phyloP scores from a whole-genome alignment of 2,329 filamentous ascomycete genomes.

The Penicillium brevicompactum region DNA sequence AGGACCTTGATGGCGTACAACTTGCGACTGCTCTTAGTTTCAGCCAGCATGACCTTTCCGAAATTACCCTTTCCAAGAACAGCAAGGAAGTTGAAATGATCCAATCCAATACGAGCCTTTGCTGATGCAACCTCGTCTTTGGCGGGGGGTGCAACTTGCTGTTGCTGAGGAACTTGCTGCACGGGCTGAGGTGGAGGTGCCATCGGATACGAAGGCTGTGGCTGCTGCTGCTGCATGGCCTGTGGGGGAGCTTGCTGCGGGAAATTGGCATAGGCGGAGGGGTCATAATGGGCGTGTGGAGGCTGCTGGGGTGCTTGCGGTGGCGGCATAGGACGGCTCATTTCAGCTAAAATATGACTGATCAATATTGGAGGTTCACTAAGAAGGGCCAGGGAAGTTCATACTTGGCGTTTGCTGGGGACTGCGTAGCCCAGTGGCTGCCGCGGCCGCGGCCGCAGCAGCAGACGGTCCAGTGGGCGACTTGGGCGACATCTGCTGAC shows the following conservation, averaged over 20 bases:
- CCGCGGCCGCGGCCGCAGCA: constrained; percentile 53
- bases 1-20: constrained; percentile 98
- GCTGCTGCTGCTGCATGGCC: constrained; percentile 27
- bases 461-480: constrained; percentile 51
- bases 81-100: constrained; percentile 98
- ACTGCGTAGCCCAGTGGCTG: constrained; percentile 49
- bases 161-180: constrained; percentile 26
- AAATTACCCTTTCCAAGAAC: constrained; percentile 99
- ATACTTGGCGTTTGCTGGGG: constrained; percentile 46
- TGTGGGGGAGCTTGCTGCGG: constrained; percentile 33
- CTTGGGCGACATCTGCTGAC: constrained; percentile 51
- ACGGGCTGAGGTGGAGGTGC: constrained; percentile 27
- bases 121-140: constrained; percentile 37
- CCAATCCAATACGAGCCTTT: constrained; percentile 77
- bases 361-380: constrained; percentile 14
- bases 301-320: constrained; percentile 41
- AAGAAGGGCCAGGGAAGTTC: constrained; percentile 2
- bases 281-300: constrained; percentile 50
- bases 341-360: constrained; percentile 44
- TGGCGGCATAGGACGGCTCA: constrained; percentile 40
- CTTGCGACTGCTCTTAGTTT: constrained; percentile 89
- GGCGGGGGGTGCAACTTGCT: constrained; percentile 19
- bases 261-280: constrained; percentile 44
- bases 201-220: constrained; percentile 28
- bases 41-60: constrained; percentile 98